Percentiles rank a stretch among this genome's conserved stretches.
phyloP scores from a whole-genome alignment of 345 rosid genomes.

The Cardiospermum halicacabum region DNA sequence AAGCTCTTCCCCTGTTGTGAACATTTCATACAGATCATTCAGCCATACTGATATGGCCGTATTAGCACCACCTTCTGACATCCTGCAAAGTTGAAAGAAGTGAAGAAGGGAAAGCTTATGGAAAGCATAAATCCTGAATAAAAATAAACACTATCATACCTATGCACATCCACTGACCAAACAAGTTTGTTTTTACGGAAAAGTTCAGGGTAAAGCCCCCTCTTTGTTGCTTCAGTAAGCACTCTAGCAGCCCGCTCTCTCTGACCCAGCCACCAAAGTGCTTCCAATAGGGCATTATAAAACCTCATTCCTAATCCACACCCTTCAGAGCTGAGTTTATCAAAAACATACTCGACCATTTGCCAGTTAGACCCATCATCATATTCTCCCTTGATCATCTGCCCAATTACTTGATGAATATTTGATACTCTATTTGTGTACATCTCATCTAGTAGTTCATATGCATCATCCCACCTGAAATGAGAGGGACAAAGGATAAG shows the following conservation, averaged over 20 bases:
- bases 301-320: constrained; percentile 85
- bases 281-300: constrained; percentile 84
- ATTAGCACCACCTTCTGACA: constrained; percentile 86
- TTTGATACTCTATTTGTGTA: constrained; percentile 59
- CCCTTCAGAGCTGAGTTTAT: constrained; percentile 86
- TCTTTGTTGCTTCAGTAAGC: constrained; percentile 70
- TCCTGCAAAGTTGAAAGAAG: constrained; percentile 43
- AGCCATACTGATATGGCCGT: constrained; percentile 82
- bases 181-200: constrained; percentile 77
- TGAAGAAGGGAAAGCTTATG: constrained; percentile 19
- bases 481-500: constrained; percentile 16
- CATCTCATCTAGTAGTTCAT: constrained; percentile 78
- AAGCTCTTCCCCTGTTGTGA: constrained; percentile 55
- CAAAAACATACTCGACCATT: constrained; percentile 85
- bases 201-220: constrained; percentile 90
- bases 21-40: constrained; percentile 48
- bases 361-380: constrained; percentile 92
- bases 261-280: constrained; percentile 96
- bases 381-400: constrained; percentile 90
- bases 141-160: constrained; percentile 35
- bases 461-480: constrained; percentile 77
- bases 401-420: constrained; percentile 84
- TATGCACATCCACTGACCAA: constrained; percentile 87
- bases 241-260: constrained; percentile 85
- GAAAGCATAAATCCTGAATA: constrained; percentile 14